Percentiles rank a stretch among this genome's conserved stretches.
Evolutionary conservation across 2,329 filamentous ascomycete species (phyloP).

Genomic region (Hypocrella siamensis): DNA sequence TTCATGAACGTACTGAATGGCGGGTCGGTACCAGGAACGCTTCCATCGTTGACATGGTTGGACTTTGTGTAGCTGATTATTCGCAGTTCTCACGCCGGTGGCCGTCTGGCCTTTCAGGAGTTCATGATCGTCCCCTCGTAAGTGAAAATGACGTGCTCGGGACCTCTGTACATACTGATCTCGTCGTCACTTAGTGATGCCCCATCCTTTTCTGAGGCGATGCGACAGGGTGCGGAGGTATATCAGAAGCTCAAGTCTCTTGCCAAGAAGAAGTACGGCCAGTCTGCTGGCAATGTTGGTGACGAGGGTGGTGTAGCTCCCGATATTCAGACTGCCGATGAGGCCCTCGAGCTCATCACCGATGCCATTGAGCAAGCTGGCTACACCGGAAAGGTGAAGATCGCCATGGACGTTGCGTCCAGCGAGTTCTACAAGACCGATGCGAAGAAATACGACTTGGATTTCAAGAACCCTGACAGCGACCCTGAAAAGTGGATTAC

Average conservation of each 20-base stretch:
- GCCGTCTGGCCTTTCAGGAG: slow-evolving; percentile 87
- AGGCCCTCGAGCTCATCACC: slow-evolving; percentile 92
- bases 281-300: slow-evolving; percentile 96
- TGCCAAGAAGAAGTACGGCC: slow-evolving; percentile 98
- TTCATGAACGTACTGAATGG: slow-evolving; percentile 93
- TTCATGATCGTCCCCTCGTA: slow-evolving; percentile 87
- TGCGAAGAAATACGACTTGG: slow-evolving; percentile 98
- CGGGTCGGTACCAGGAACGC: slow-evolving; percentile 22
- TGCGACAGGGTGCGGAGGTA: slow-evolving; percentile 92
- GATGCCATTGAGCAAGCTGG: slow-evolving; percentile 88
- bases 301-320: slow-evolving; percentile 99
- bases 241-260: slow-evolving; percentile 96
- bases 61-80: neutral
- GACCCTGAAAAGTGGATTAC: slow-evolving; percentile 96
- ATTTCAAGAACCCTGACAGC: slow-evolving; percentile 99
- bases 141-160: slow-evolving; percentile 14
- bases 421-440: slow-evolving; percentile 99
- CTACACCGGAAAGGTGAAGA: slow-evolving; percentile 92
- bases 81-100: slow-evolving; percentile 79
- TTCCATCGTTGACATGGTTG: no score
- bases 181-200: slow-evolving; percentile 44
- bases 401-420: slow-evolving; percentile 97
- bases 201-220: slow-evolving; percentile 83
- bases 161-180: slow-evolving; percentile 2
- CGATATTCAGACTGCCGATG: slow-evolving; percentile 92